Percentiles rank a stretch among this genome's conserved stretches.
These are phyloP conservation scores for Wickerhamiella kurtzmanii DNA, from an alignment of 805 yeast genomes.

Conservation along the genomic window DNA sequence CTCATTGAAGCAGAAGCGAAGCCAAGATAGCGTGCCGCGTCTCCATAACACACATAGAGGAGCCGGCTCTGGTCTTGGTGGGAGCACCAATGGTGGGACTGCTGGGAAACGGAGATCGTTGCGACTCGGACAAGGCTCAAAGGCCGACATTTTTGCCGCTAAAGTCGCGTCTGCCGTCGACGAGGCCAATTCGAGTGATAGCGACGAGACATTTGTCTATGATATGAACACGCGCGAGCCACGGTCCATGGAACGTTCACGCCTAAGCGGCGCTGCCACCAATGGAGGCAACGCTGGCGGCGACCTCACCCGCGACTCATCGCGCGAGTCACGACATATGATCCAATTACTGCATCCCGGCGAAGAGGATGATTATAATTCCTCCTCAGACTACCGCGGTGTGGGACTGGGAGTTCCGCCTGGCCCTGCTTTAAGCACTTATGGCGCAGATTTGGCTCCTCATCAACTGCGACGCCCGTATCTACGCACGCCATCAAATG, in stretches of 20 bases:
- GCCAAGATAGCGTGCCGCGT: constrained; percentile 21
- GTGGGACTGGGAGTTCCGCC: neutral
- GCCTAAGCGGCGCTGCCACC: constrained; percentile 6
- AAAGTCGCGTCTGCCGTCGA: constrained; percentile 88
- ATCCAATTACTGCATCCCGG: neutral
- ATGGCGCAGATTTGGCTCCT: neutral
- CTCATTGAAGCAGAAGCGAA: constrained; percentile 18
- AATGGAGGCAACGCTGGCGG: neutral
- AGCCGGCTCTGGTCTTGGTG: neutral
- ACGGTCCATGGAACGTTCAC: constrained; percentile 2
- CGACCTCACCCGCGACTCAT: neutral
- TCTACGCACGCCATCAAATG: constrained; percentile 14
- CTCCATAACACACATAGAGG: neutral
- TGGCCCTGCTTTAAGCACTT: too few species aligned
- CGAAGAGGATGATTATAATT: neutral
- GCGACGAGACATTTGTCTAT: constrained; percentile 94
- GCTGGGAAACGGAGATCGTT: constrained; percentile 31
- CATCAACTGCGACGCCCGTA: constrained; percentile 14
- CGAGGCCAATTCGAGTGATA: constrained; percentile 65
- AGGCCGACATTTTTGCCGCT: constrained; percentile 92
- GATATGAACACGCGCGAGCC: constrained; percentile 34
- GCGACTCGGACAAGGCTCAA: constrained; percentile 36
- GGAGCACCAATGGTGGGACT: constrained; percentile 9
- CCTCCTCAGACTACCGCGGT: neutral
- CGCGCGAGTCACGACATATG: neutral